Percentiles rank a stretch among this genome's conserved stretches.
Evolutionary conservation across 1,284 basidiomycete species (phyloP).

Genomic region (Bothia castanella): DNA sequence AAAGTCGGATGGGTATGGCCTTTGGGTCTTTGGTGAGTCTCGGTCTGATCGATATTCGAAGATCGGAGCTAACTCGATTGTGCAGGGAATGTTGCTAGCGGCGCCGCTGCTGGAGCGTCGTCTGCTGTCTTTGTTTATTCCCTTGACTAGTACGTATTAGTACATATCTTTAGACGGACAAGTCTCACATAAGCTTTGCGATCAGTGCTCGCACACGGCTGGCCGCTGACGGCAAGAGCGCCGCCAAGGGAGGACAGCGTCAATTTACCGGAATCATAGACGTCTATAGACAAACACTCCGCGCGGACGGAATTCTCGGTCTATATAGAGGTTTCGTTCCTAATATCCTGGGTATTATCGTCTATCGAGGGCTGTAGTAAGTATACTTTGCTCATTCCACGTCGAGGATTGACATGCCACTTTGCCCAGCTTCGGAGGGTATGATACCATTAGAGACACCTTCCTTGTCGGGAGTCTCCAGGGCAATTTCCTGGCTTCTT

Average conservation of each 20-base stretch:
- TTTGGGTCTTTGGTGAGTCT: conserved; percentile 42
- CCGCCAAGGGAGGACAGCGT: conserved; percentile 38
- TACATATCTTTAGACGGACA: neutral
- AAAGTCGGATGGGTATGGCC: conserved; percentile 51
- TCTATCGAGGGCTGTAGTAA: conserved; percentile 58
- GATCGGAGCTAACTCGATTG: neutral
- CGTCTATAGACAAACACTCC: conserved; percentile 51
- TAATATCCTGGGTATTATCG: conserved; percentile 57
- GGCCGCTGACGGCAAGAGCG: conserved; percentile 49
- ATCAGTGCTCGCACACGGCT: conserved; percentile 51
- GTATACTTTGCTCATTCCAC: conserved; percentile 5
- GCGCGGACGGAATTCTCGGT: conserved; percentile 47
- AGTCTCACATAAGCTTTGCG: neutral
- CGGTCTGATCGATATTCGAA: neutral
- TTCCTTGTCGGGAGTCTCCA: conserved; percentile 55
- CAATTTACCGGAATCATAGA: conserved; percentile 48
- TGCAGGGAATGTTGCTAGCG: conserved; percentile 44
- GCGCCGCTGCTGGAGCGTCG: conserved; percentile 46
- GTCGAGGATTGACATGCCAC: neutral
- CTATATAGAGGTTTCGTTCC: conserved; percentile 64
- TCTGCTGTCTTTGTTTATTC: conserved; percentile 57
- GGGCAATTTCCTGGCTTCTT: conserved; percentile 63
- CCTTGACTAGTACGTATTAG: conserved; percentile 47
- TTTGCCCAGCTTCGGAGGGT: conserved; percentile 39
- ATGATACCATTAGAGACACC: conserved; percentile 53